These are phyloP conservation scores for Ploettnerulaceae sp. DNA, from an alignment of 2,329 filamentous ascomycete species.

Conservation along the genomic window DNA sequence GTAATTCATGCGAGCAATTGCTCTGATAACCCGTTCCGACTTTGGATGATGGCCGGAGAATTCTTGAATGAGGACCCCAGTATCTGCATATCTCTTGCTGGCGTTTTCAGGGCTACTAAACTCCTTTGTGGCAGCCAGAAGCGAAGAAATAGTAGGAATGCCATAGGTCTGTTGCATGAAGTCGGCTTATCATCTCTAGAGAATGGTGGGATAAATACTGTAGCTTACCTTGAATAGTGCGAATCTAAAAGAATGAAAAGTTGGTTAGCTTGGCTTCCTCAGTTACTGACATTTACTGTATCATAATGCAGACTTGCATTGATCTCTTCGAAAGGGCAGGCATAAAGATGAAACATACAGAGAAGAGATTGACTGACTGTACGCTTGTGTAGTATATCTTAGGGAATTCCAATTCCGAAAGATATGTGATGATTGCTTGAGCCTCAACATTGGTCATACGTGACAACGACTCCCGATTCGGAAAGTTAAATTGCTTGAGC, in stretches of 20 bases:
- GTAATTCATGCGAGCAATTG: constrained; percentile 59
- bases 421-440: constrained; percentile 42
- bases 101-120: constrained; percentile 43
- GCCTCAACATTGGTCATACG: constrained; percentile 51
- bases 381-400: constrained; percentile 45
- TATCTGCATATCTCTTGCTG: constrained; percentile 37
- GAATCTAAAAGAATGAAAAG: neutral
- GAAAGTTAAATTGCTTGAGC: constrained; percentile 40
- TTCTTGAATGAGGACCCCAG: constrained; percentile 24
- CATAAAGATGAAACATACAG: no score
- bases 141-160: constrained; percentile 48
- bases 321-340: no score
- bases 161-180: constrained; percentile 49
- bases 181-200: no score
- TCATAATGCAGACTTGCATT: no score
- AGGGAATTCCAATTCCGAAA: constrained; percentile 52
- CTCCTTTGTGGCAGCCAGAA: constrained; percentile 46
- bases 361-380: constrained; percentile 41
- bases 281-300: no score
- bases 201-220: no score
- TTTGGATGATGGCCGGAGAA: constrained; percentile 22
- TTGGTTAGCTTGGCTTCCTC: neutral
- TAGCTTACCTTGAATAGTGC: constrained; percentile 45
- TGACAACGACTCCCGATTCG: constrained; percentile 41
- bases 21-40: constrained; percentile 40